Conservation (phyloP, 2,329 filamentous ascomycete genomes). For the Nemania bipapillata region DNA sequence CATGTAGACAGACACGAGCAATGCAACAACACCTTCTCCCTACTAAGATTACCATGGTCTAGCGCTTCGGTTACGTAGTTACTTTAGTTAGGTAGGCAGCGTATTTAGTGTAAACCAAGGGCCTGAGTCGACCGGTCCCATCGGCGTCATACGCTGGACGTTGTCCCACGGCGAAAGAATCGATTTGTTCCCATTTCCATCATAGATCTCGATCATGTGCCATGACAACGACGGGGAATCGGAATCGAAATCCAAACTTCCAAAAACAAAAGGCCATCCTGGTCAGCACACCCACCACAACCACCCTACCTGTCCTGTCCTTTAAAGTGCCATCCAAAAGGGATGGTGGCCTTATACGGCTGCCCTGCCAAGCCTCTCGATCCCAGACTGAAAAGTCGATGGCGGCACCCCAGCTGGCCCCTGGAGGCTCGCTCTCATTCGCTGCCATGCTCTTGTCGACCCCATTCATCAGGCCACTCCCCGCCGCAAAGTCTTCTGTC, state of each 20-base stretch:
- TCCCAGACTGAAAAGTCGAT: constrained; percentile 49
- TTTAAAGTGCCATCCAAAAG: too few species aligned
- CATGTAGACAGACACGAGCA: too few species aligned
- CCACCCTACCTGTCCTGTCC: too few species aligned
- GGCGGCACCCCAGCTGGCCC: constrained; percentile 41
- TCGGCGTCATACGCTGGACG: neutral
- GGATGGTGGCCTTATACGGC: constrained; percentile 22
- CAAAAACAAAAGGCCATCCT: constrained; percentile 18
- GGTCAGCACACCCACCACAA: constrained; percentile 4
- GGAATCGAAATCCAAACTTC: constrained; percentile 24
- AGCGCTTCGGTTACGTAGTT: too few species aligned
- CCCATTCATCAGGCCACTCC: constrained; percentile 34
- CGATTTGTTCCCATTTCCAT: constrained; percentile 38
- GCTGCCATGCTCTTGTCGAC: constrained; percentile 35
- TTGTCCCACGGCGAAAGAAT: constrained; percentile 7
- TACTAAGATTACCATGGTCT: too few species aligned
- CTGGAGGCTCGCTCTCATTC: constrained; percentile 30
- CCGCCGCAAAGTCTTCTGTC: constrained; percentile 34
- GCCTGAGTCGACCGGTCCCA: neutral
- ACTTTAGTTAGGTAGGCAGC: neutral
- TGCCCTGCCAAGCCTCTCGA: constrained; percentile 46
- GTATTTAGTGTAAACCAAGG: neutral
- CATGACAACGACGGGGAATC: constrained; percentile 40
- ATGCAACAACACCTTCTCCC: too few species aligned
- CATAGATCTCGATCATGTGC: constrained; percentile 36